Conservation (phyloP, 306 rosid genomes). For the Nissolia schottii region DNA sequence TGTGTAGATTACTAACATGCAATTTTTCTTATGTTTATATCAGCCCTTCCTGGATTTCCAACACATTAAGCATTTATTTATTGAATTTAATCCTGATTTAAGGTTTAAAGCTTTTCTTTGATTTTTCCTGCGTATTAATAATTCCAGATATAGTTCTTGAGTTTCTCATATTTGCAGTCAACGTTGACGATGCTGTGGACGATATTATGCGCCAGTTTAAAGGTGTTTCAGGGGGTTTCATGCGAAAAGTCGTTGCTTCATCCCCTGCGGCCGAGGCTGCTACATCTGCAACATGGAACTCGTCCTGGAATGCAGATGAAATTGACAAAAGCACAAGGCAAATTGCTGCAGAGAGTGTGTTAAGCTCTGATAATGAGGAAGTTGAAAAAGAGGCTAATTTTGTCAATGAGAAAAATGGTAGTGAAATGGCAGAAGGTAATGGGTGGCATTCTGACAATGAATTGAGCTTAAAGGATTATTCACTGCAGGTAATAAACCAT, state of each 20-base stretch:
- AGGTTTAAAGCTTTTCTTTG: not conserved
- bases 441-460: constrained; percentile 78
- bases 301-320: constrained; percentile 48
- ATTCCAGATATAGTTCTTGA: not conserved
- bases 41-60: not conserved
- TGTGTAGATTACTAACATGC: not conserved
- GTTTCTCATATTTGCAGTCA: constrained; percentile 52
- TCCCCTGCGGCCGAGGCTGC: constrained; percentile 41
- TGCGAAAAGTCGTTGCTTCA: constrained; percentile 66
- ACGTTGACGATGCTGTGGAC: constrained; percentile 96
- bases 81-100: not conserved
- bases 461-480: constrained; percentile 52
- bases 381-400: constrained; percentile 40
- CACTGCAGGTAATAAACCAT: constrained; percentile 41
- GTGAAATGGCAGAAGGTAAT: constrained; percentile 35
- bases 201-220: constrained; percentile 92
- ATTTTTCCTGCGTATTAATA: not conserved
- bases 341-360: constrained; percentile 39
- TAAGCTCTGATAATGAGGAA: constrained; percentile 69
- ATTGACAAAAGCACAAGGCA: constrained; percentile 37
- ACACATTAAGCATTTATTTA: not conserved
- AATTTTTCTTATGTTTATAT: not conserved
- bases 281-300: constrained; percentile 29
- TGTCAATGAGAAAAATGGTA: constrained; percentile 32
- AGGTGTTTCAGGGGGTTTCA: constrained; percentile 93